A percentile compares a stretch with the other conserved stretches of the same genome.
Evolutionary conservation across 768 basidiomycete species (phyloP).

Genomic region (Agrocybe praecox): DNA sequence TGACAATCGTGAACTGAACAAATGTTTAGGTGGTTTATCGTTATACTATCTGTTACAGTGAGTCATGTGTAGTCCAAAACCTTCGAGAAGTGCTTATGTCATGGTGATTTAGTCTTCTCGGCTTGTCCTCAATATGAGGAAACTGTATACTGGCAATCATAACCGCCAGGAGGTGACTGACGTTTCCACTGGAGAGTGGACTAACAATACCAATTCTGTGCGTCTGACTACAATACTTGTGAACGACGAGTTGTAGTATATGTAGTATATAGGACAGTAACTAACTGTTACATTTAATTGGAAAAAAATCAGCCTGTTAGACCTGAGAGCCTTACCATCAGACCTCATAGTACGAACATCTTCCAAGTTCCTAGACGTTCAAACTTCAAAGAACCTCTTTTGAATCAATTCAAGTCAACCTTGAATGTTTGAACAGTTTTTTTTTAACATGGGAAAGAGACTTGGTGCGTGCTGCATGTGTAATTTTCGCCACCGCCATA

Average conservation of each 20-base stretch:
- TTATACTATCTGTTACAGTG: constrained; percentile 2
- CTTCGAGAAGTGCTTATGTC: not conserved
- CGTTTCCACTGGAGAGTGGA: not conserved
- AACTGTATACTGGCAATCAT: not conserved
- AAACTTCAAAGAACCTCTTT: too few relatives aligned
- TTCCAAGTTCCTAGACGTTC: too few relatives aligned
- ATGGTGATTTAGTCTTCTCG: not conserved
- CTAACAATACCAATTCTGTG: not conserved
- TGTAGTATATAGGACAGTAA: too few relatives aligned
- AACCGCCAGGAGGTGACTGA: not conserved
- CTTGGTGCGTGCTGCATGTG: too few relatives aligned
- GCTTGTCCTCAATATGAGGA: constrained; percentile 7
- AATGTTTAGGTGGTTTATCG: constrained; percentile 6
- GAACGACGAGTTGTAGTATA: not conserved
- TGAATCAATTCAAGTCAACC: too few relatives aligned
- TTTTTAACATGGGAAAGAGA: too few relatives aligned
- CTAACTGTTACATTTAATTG: too few relatives aligned
- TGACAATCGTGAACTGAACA: not conserved
- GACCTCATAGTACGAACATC: too few relatives aligned
- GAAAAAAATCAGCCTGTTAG: too few relatives aligned
- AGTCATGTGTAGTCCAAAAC: not conserved
- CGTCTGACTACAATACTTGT: not conserved
- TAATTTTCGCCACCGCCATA: too few relatives aligned
- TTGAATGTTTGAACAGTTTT: too few relatives aligned
- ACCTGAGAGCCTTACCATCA: too few relatives aligned